Base-by-base conservation (phyloP, 2,329 filamentous ascomycete species). In the Clonostachys rhizophaga region DNA sequence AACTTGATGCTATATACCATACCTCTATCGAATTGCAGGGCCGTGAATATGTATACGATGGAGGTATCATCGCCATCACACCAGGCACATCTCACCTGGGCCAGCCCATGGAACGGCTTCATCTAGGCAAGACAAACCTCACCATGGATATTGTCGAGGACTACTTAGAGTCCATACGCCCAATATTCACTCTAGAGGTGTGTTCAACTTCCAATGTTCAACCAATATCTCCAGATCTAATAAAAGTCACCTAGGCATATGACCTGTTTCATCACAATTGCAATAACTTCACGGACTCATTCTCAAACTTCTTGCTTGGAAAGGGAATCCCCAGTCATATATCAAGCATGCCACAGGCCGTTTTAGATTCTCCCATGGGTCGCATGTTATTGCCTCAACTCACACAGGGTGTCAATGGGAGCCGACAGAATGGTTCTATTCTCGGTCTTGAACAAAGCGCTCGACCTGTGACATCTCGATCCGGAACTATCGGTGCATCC, bases 211-310 rank as follows among this genome's bases (percentile, higher is more conserved):
- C 24, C 24, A 30, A 30, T 30, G 6, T 16, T 3, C 30, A 35
- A 12, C 40, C 11, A 6, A 14, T 39, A n/a, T 18, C 6, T 12
- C 11, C 16, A n/a, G 12, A 36, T 24, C 20, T 34, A 10, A 30
- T 47, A 13, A 46, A 42, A 52, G 40, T 45, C 24, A n/a, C 9
- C 16, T 53, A 90, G 81, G 87, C 89, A 1, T 97, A 97, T 60
- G 90, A 96, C 60, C 71, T 96, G 6, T 96, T 80, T 64, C 89
- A 71, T 57, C 91, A 96, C 67, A 99, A 99, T 63, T 97, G 92
- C 72, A 99, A 97, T 70, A 96, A 96, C 66, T 99, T 97, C 66
- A 89, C 88, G 5, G 92, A 97, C 60, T 91, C 96, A 51, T 85
- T 97, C 54, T 75, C 89, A 52, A 94, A 89, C 65, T 97, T 97